Evolutionary conservation across 768 basidiomycete genomes (phyloP).

Genomic region (Coprinellus micaceus): DNA sequence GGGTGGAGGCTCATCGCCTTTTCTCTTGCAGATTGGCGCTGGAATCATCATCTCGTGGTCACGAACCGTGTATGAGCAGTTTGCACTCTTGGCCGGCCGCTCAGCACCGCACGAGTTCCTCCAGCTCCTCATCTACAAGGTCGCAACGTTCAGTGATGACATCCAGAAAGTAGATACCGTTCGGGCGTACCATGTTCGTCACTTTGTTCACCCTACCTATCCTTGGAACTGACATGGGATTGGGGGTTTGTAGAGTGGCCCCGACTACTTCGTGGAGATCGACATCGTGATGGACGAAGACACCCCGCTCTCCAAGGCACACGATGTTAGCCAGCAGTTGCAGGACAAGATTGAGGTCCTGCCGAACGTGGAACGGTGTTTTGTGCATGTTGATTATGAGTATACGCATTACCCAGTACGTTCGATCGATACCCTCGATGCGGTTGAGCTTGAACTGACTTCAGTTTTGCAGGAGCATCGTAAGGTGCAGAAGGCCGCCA

Average conservation of each 20-base stretch:
- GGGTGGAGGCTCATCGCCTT: no score
- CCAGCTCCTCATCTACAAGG: constrained; percentile 91
- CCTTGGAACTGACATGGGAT: constrained; percentile 8
- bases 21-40: constrained; percentile 55
- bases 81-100: constrained; percentile 85
- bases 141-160: constrained; percentile 81
- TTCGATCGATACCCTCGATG: no score
- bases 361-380: constrained; percentile 88
- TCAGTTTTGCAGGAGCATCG: constrained; percentile 42
- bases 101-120: constrained; percentile 89
- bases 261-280: constrained; percentile 92
- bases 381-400: constrained; percentile 95
- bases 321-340: constrained; percentile 78
- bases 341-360: constrained; percentile 88
- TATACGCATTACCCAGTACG: constrained; percentile 66
- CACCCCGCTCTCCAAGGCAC: constrained; percentile 86
- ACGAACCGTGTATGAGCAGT: constrained; percentile 74
- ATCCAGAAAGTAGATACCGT: constrained; percentile 90
- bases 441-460: background rate
- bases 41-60: constrained; percentile 80
- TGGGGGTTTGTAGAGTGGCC: constrained; percentile 54
- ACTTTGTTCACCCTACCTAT: background rate
- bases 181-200: constrained; percentile 82
- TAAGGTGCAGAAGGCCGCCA: constrained; percentile 30
- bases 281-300: constrained; percentile 90